Evolutionary conservation across 176 grass and related monocot genomes (phyloP).

Genomic region (Avena insularis): DNA sequence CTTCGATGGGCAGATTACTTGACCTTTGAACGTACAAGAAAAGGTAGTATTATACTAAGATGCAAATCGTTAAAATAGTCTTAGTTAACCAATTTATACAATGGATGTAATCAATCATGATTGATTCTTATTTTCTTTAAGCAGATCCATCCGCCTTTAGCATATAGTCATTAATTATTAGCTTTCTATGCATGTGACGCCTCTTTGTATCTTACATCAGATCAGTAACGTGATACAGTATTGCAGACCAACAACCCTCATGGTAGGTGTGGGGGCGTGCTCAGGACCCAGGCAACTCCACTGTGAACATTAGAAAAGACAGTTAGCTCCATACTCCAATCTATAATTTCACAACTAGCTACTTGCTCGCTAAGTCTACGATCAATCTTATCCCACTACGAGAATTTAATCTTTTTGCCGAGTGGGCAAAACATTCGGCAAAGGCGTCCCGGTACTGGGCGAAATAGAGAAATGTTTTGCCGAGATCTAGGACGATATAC

Average conservation of each 20-base stretch:
- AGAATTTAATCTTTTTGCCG: too few relatives aligned
- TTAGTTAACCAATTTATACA: conserved; percentile 4
- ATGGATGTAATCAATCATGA: conserved; percentile 17
- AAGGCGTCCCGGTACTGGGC: too few relatives aligned
- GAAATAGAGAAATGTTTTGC: too few relatives aligned
- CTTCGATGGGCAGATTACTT: conserved; percentile 24
- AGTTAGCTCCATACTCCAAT: background rate
- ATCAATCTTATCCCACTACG: too few relatives aligned
- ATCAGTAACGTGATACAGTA: conserved; percentile 5
- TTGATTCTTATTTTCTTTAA: conserved; percentile 27
- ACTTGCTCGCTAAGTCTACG: background rate
- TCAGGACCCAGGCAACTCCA: conserved; percentile 11
- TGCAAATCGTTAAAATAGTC: background rate
- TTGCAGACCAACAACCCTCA: conserved; percentile 43
- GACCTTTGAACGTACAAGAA: conserved; percentile 32
- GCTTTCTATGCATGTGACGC: conserved; percentile 25
- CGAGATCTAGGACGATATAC: too few relatives aligned
- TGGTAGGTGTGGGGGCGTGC: background rate
- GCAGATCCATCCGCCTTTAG: conserved; percentile 6
- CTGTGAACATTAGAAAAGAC: conserved; percentile 10
- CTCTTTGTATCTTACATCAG: conserved; percentile 26
- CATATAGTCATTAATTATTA: conserved; percentile 10
- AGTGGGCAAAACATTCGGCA: too few relatives aligned
- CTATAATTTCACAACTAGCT: background rate
- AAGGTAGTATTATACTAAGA: background rate